Evolutionary conservation across 352 stramenopile species (phyloP).

Genomic region (Blastocystis sp.): DNA sequence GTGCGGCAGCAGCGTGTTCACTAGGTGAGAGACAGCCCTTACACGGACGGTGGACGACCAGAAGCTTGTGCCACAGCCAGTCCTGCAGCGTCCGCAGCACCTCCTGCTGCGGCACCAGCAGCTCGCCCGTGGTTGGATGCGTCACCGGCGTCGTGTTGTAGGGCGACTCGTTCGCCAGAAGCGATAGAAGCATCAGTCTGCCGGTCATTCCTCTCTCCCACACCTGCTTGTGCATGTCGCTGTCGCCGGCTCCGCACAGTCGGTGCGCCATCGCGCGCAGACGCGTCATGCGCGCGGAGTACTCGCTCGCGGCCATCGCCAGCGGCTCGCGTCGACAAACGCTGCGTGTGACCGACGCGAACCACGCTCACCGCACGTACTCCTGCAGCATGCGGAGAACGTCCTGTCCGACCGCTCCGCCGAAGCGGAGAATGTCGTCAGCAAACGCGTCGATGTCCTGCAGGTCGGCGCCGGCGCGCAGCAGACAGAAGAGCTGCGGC

Average conservation of each 20-base stretch:
- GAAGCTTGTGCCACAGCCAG: constrained; percentile 37
- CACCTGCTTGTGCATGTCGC: not conserved
- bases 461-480: not conserved
- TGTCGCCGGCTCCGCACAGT: not conserved
- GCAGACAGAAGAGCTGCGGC: not conserved
- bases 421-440: constrained; percentile 29
- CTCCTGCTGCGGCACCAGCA: not conserved
- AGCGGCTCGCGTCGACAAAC: not conserved
- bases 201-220: not conserved
- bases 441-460: not conserved
- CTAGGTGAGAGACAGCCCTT: not conserved
- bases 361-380: not conserved
- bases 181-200: constrained; percentile 10
- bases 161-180: constrained; percentile 2
- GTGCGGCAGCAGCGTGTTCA: not conserved
- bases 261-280: not conserved
- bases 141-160: not conserved
- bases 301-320: not conserved
- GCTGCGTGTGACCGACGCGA: not conserved
- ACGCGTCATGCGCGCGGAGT: not conserved
- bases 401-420: not conserved
- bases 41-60: not conserved
- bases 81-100: constrained; percentile 1
- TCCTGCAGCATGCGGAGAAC: not conserved
- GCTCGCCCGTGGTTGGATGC: not conserved